These are phyloP conservation scores for Sonneratia caseolaris DNA, from an alignment of 345 rosid genomes.

Conservation along the genomic window DNA sequence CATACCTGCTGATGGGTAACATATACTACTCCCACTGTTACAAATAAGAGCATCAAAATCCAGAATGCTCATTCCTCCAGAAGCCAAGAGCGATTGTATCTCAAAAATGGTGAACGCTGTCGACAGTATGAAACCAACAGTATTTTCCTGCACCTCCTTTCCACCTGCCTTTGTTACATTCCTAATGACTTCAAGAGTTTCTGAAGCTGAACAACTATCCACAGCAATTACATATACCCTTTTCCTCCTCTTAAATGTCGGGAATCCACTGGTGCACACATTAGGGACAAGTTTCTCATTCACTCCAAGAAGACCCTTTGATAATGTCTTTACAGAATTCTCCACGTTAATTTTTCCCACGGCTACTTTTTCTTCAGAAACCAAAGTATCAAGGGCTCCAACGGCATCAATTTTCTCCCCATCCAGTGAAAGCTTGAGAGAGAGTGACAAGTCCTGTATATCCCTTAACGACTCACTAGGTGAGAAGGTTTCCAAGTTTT, in stretches of 20 bases:
- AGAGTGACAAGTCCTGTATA: constrained; percentile 51
- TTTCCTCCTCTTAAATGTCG: constrained; percentile 66
- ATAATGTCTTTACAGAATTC: neutral
- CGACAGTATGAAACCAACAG: constrained; percentile 53
- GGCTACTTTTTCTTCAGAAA: constrained; percentile 61
- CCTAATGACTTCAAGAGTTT: constrained; percentile 42
- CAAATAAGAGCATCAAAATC: constrained; percentile 83
- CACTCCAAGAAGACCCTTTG: constrained; percentile 1
- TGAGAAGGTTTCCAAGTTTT: constrained; percentile 15
- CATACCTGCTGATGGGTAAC: constrained; percentile 29
- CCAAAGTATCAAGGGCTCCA: constrained; percentile 60
- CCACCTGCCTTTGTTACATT: constrained; percentile 56
- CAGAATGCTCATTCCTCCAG: constrained; percentile 43
- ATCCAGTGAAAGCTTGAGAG: constrained; percentile 69
- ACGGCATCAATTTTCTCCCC: constrained; percentile 61
- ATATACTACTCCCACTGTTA: constrained; percentile 75
- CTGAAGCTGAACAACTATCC: constrained; percentile 48
- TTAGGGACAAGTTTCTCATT: constrained; percentile 28
- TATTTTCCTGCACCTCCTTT: constrained; percentile 30
- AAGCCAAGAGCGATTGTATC: constrained; percentile 39
- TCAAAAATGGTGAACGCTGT: constrained; percentile 58
- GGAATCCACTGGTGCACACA: constrained; percentile 28
- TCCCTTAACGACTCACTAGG: constrained; percentile 80
- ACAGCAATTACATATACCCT: constrained; percentile 61
- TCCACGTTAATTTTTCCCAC: constrained; percentile 21